Conservation (phyloP, 163 green algal genomes). For the Chlorella variabilis region DNA sequence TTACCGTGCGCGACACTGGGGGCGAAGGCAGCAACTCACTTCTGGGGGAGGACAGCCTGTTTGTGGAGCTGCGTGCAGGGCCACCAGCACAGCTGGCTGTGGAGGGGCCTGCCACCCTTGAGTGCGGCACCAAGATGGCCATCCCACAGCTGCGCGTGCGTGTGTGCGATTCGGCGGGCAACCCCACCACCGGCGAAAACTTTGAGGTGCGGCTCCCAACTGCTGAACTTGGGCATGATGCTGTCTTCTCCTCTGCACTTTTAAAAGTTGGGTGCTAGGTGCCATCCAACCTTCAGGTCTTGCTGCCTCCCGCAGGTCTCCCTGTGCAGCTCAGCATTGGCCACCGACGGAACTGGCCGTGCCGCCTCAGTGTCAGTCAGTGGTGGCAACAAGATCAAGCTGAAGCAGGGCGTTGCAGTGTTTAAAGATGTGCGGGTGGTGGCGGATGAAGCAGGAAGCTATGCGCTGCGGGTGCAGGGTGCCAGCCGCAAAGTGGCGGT, state of each 20-base stretch:
- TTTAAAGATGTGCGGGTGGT: slow-evolving; percentile 67
- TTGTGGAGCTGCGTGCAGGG: slow-evolving; percentile 63
- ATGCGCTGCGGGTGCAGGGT: slow-evolving; percentile 52
- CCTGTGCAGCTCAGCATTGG: slow-evolving; percentile 58
- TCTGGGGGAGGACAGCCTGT: slow-evolving; percentile 62
- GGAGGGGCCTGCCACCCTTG: slow-evolving; percentile 50
- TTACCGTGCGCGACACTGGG: slow-evolving; percentile 43
- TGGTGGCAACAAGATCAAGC: slow-evolving; percentile 68
- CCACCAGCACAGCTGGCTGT: slow-evolving; percentile 53
- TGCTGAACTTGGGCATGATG: too few species aligned
- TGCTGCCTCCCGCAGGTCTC: slow-evolving; percentile 65
- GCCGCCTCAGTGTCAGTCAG: slow-evolving; percentile 51
- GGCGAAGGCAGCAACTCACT: slow-evolving; percentile 40
- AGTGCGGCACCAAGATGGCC: slow-evolving; percentile 52
- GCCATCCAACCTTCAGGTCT: too few species aligned
- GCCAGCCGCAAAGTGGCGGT: slow-evolving; percentile 67
- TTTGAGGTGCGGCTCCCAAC: slow-evolving; percentile 41
- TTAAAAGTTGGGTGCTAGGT: too few species aligned
- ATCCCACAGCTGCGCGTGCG: slow-evolving; percentile 60
- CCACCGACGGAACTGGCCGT: slow-evolving; percentile 50
- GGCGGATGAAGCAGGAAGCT: slow-evolving; percentile 57
- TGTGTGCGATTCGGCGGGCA: slow-evolving; percentile 64
- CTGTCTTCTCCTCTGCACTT: too few species aligned
- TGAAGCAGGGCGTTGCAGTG: slow-evolving; percentile 52
- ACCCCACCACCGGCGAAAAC: slow-evolving; percentile 43